A percentile compares a stretch with the other conserved stretches of the same genome.
Evolutionary conservation across 805 yeast genomes (phyloP).

Genomic region (Pichia rugopelliculosa): DNA sequence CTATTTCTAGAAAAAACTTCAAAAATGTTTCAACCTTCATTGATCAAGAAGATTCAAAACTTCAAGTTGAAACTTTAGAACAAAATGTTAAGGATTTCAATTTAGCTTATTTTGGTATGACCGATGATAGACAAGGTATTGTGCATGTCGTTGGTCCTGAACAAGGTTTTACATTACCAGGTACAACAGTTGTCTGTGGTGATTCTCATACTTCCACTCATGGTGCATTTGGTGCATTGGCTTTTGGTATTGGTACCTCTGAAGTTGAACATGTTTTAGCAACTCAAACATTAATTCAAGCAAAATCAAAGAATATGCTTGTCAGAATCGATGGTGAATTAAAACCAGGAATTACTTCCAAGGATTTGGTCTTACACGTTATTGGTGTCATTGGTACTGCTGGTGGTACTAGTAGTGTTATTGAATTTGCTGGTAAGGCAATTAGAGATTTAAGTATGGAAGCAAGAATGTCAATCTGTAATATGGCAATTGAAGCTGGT

Average conservation of each 20-base stretch:
- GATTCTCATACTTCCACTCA: slow-evolving; percentile 98
- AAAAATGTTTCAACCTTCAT: slow-evolving; percentile 73
- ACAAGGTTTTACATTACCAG: slow-evolving; percentile 97
- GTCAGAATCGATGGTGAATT: slow-evolving; percentile 79
- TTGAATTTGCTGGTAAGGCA: slow-evolving; percentile 95
- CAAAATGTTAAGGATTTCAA: slow-evolving; percentile 86
- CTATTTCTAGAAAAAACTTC: slow-evolving; percentile 74
- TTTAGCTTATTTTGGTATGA: slow-evolving; percentile 90
- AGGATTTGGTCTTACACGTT: slow-evolving; percentile 89
- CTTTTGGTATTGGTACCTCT: slow-evolving; percentile 98
- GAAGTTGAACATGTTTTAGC: slow-evolving; percentile 99
- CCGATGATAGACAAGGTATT: slow-evolving; percentile 92
- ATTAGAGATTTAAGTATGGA: slow-evolving; percentile 88
- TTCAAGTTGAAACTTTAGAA: slow-evolving; percentile 89
- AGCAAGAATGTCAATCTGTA: slow-evolving; percentile 98
- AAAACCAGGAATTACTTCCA: slow-evolving; percentile 85
- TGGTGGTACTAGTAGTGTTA: slow-evolving; percentile 97
- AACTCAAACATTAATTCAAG: slow-evolving; percentile 91
- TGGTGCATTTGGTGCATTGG: slow-evolving; percentile 96
- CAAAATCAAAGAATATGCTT: slow-evolving; percentile 94
- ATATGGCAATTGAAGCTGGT: slow-evolving; percentile 98
- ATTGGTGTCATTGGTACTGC: slow-evolving; percentile 98
- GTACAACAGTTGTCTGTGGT: slow-evolving; percentile 98
- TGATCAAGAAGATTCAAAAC: slow-evolving; percentile 81
- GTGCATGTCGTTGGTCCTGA: slow-evolving; percentile 99